Percentiles rank a stretch among this genome's conserved stretches.
Conservation (phyloP, 2,329 filamentous ascomycete species). For the Bipolaris sorokiniana region DNA sequence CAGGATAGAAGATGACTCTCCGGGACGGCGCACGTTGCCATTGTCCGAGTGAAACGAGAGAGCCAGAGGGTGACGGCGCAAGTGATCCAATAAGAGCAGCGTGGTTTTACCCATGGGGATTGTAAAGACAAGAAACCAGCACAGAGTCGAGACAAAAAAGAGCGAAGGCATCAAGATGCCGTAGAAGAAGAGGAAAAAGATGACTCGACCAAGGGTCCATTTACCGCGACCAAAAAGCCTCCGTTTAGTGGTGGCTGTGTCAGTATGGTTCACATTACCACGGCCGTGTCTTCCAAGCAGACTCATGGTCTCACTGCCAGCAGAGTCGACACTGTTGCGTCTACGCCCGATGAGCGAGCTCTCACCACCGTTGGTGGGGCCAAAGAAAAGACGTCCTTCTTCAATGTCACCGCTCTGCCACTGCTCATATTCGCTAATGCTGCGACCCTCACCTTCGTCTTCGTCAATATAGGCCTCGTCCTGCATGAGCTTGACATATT, state of each 20-base stretch:
- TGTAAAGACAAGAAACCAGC: slow-evolving; percentile 96
- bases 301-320: slow-evolving; percentile 86
- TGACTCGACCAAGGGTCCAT: slow-evolving; percentile 92
- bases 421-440: slow-evolving; percentile 97
- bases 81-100: slow-evolving; percentile 84
- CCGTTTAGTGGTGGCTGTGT: slow-evolving; percentile 66
- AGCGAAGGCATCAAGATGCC: slow-evolving; percentile 85
- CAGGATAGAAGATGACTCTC: slow-evolving; percentile 81
- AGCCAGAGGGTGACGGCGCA: slow-evolving; percentile 89
- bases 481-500: slow-evolving; percentile 90
- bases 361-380: slow-evolving; percentile 72
- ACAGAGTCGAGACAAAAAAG: slow-evolving; percentile 83
- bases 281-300: slow-evolving; percentile 74
- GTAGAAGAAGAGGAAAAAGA: slow-evolving; percentile 98
- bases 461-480: slow-evolving; percentile 95
- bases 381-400: slow-evolving; percentile 94
- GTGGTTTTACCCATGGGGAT: slow-evolving; percentile 99
- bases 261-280: slow-evolving; percentile 50
- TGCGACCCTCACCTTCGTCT: slow-evolving; percentile 92
- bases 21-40: slow-evolving; percentile 72
- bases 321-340: slow-evolving; percentile 86
- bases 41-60: slow-evolving; percentile 91
- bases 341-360: slow-evolving; percentile 81
- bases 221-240: slow-evolving; percentile 92
- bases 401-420: slow-evolving; percentile 98